phyloP scores from a whole-genome alignment of 495 filamentous ascomycete species.

The Achaetomiella virescens region DNA sequence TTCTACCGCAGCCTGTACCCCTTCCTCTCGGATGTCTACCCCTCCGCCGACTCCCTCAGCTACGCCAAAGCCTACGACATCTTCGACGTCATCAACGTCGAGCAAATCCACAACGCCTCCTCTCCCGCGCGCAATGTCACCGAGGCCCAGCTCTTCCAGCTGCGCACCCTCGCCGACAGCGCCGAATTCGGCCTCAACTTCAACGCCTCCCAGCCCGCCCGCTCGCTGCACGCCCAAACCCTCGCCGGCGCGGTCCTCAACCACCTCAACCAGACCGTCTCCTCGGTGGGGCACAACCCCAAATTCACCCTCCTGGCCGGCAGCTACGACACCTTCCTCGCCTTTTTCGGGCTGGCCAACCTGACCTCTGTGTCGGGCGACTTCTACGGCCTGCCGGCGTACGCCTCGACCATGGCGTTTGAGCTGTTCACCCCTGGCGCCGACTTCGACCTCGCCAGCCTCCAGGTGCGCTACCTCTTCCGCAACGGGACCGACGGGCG shows the following conservation, averaged over 20 bases:
- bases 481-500: slow-evolving; percentile 14
- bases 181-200: slow-evolving; percentile 30
- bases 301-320: slow-evolving; percentile 17
- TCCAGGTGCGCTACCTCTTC: slow-evolving; percentile 18
- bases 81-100: slow-evolving; percentile 23
- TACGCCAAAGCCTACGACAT: slow-evolving; percentile 21
- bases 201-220: slow-evolving; percentile 16
- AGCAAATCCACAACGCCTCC: slow-evolving; percentile 16
- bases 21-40: slow-evolving; percentile 6
- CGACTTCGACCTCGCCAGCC: neutral
- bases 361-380: slow-evolving; percentile 6
- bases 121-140: slow-evolving; percentile 4
- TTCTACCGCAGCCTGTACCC: slow-evolving; percentile 19
- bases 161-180: slow-evolving; percentile 19
- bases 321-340: slow-evolving; percentile 24
- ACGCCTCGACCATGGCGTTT: slow-evolving; percentile 21
- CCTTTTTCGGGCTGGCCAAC: slow-evolving; percentile 15
- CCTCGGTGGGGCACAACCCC: neutral
- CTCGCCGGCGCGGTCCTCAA: slow-evolving; percentile 9
- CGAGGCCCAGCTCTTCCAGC: slow-evolving; percentile 10
- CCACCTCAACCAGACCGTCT: slow-evolving; percentile 18
- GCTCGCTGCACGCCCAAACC: slow-evolving; percentile 14
- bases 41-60: slow-evolving; percentile 3
- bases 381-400: slow-evolving; percentile 19
- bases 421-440: slow-evolving; percentile 13